These are phyloP conservation scores for Clonostachys chloroleuca DNA, from an alignment of 2,329 filamentous ascomycete species.

Conservation along the genomic window DNA sequence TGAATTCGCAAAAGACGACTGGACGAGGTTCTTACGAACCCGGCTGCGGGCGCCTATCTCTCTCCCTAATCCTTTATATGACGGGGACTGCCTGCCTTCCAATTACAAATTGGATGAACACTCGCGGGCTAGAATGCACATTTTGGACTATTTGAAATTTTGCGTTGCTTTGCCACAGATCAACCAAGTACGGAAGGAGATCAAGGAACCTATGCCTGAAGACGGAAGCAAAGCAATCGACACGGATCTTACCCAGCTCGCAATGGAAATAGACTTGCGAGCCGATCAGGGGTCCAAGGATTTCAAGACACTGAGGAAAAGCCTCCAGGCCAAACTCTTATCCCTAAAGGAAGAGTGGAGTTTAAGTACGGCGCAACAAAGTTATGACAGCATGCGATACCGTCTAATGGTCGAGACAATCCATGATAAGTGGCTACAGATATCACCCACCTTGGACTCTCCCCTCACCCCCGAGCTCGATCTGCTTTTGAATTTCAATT, in stretches of 20 bases:
- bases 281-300: constrained; percentile 12
- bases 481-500: background rate
- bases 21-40: constrained; percentile 23
- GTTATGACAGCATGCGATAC: background rate
- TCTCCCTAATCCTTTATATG: constrained; percentile 36
- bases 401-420: background rate
- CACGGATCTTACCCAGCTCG: constrained; percentile 24
- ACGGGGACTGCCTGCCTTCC: constrained; percentile 15
- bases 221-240: constrained; percentile 24
- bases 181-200: constrained; percentile 21
- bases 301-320: constrained; percentile 20
- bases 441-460: background rate
- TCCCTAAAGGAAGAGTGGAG: constrained; percentile 26
- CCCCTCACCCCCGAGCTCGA: background rate
- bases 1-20: constrained; percentile 37
- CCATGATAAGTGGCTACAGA: background rate
- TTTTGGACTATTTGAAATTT: constrained; percentile 62
- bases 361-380: background rate
- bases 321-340: constrained; percentile 25
- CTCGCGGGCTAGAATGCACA: constrained; percentile 30
- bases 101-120: constrained; percentile 2
- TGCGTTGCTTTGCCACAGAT: constrained; percentile 38
- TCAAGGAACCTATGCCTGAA: constrained; percentile 16
- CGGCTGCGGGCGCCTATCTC: background rate
- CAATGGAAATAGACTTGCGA: constrained; percentile 24